These are phyloP conservation scores for Magnolia kwangsiensis DNA, from an alignment of 164 flowering plant species.

Conservation along the genomic window DNA sequence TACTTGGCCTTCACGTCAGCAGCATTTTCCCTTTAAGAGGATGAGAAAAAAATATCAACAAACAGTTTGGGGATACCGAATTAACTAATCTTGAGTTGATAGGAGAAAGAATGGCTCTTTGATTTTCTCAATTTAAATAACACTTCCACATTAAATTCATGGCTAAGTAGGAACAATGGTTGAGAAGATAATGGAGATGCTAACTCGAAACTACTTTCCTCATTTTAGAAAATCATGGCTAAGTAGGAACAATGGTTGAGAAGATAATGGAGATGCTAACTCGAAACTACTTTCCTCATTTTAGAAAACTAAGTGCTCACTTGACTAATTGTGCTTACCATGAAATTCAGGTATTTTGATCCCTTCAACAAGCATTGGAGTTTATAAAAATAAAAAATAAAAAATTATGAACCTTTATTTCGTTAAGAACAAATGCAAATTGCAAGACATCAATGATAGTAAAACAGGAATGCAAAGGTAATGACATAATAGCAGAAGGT, in stretches of 20 bases:
- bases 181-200: background rate
- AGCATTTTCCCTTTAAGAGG: conserved; percentile 62
- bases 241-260: background rate
- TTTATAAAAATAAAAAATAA: no score
- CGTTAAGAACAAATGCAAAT: no score
- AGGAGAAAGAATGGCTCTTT: background rate
- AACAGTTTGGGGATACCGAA: background rate
- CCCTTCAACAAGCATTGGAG: no score
- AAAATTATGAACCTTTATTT: no score
- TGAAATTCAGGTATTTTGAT: no score
- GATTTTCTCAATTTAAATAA: background rate
- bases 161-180: background rate
- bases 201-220: background rate
- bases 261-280: background rate
- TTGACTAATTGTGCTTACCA: background rate
- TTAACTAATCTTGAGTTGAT: background rate
- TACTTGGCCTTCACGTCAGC: conserved; percentile 67
- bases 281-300: no score
- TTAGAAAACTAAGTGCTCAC: background rate
- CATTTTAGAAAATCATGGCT: background rate
- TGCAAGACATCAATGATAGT: no score
- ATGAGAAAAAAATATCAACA: background rate
- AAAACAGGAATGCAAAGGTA: no score
- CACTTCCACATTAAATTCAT: background rate
- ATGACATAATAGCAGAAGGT: no score